A percentile compares a stretch with the other conserved stretches of the same genome.
Conservation (phyloP, 2,329 filamentous ascomycete genomes). For the Coniochaeta hoffmannii region DNA sequence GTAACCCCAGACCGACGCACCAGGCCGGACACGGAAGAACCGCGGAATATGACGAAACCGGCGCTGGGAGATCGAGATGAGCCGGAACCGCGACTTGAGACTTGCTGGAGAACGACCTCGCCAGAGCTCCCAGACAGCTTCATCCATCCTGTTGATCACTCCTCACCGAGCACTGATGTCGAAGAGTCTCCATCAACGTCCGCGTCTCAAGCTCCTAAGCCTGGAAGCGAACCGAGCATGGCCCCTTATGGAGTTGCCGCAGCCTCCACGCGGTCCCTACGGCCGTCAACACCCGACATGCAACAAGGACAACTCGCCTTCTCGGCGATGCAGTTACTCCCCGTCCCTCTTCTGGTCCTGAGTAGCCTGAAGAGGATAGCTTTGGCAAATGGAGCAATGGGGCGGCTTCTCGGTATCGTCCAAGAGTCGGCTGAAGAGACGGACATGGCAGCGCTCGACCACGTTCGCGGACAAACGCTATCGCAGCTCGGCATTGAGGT, state of each 20-base stretch:
- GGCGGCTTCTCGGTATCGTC: slow-evolving; percentile 56
- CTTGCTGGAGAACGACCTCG: not conserved
- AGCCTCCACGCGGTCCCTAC: not conserved
- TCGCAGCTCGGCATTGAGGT: slow-evolving; percentile 67
- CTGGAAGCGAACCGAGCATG: no score
- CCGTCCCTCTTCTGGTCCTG: slow-evolving; percentile 63
- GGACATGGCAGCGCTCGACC: slow-evolving; percentile 44
- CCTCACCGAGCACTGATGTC: no score
- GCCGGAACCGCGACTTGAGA: not conserved
- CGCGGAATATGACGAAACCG: not conserved
- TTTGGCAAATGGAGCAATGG: slow-evolving; percentile 70
- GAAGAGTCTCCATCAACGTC: no score
- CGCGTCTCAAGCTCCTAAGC: no score
- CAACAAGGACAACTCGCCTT: slow-evolving; percentile 47
- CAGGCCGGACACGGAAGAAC: not conserved
- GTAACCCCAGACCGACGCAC: not conserved
- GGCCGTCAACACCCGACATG: not conserved
- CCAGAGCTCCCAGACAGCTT: no score
- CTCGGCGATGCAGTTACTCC: slow-evolving; percentile 65
- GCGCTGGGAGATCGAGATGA: slow-evolving; percentile 9
- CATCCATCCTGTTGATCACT: no score
- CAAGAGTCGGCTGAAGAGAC: slow-evolving; percentile 28
- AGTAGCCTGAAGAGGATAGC: slow-evolving; percentile 62
- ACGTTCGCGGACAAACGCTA: slow-evolving; percentile 57
- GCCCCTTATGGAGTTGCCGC: no score